phyloP scores from a whole-genome alignment of 2,329 filamentous ascomycete genomes.

The Knufia petricola region DNA sequence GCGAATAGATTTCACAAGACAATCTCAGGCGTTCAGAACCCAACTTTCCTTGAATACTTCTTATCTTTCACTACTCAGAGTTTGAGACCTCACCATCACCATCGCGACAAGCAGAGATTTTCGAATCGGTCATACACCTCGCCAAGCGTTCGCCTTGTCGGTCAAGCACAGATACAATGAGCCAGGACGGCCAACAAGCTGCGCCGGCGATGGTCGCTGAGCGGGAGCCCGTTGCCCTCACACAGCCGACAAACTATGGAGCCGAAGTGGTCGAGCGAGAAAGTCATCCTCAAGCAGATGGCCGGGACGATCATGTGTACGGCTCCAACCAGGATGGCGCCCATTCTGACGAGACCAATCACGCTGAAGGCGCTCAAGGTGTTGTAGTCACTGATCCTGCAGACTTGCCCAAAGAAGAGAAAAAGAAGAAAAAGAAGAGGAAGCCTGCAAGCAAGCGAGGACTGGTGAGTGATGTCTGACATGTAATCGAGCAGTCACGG shows the following conservation, averaged over 20 bases:
- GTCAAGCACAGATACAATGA: background rate
- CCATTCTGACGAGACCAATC: conserved; percentile 4
- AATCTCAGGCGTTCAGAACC: too few species aligned
- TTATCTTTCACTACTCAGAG: too few species aligned
- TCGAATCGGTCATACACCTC: too few species aligned
- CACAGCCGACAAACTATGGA: background rate
- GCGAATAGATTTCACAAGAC: too few species aligned
- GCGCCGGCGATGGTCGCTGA: background rate
- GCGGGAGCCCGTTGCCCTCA: background rate
- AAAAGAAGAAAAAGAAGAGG: conserved; percentile 29
- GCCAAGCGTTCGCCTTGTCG: background rate
- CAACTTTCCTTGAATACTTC: too few species aligned
- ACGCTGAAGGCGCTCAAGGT: conserved; percentile 11
- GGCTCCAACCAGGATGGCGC: background rate
- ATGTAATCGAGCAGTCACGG: conserved; percentile 3
- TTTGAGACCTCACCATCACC: too few species aligned
- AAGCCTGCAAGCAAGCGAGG: conserved; percentile 34
- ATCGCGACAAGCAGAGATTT: too few species aligned
- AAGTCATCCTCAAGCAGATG: background rate
- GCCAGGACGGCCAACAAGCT: background rate
- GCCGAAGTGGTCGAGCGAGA: background rate
- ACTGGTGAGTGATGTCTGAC: conserved; percentile 17
- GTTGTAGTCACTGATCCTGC: conserved; percentile 12
- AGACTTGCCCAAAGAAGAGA: conserved; percentile 13
- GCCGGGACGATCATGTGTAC: background rate